These are phyloP conservation scores for Globisporangium echinulatum DNA, from an alignment of 352 stramenopile genomes.

Conservation along the genomic window DNA sequence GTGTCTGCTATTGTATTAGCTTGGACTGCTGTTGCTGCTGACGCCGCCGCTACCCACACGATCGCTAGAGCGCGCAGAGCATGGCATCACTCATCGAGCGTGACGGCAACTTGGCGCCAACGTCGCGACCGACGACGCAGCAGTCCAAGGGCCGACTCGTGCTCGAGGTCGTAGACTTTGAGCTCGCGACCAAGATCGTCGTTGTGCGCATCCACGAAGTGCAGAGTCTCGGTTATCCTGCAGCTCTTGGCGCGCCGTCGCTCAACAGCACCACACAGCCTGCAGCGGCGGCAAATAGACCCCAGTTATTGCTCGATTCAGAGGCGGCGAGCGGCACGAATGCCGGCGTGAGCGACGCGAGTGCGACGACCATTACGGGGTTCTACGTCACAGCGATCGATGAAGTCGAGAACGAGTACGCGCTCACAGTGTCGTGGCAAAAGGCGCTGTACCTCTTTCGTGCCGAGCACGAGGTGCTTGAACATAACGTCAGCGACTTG, in stretches of 20 bases:
- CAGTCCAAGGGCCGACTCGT: constrained; percentile 20
- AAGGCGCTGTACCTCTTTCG: constrained; percentile 43
- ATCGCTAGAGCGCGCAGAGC: too few species aligned
- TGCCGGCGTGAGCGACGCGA: neutral
- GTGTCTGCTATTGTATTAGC: too few species aligned
- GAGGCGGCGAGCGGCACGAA: neutral
- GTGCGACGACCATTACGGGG: constrained; percentile 8
- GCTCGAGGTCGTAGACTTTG: constrained; percentile 25
- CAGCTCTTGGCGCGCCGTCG: neutral
- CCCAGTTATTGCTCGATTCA: neutral
- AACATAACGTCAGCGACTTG: neutral
- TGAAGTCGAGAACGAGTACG: constrained; percentile 62
- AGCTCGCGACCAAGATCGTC: constrained; percentile 27
- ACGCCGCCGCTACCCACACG: too few species aligned
- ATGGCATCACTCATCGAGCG: constrained; percentile 6
- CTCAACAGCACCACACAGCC: neutral
- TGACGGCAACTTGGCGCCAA: neutral
- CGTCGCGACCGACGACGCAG: constrained; percentile 3
- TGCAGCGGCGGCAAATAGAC: neutral
- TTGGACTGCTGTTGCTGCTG: too few species aligned
- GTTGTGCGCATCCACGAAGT: constrained; percentile 33
- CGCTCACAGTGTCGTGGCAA: constrained; percentile 36
- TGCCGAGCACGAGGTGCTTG: constrained; percentile 14
- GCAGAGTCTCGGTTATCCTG: constrained; percentile 3
- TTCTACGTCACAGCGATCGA: constrained; percentile 55